phyloP scores from a whole-genome alignment of 2,329 filamentous ascomycete genomes.

The Ceratocystis albifundus region DNA sequence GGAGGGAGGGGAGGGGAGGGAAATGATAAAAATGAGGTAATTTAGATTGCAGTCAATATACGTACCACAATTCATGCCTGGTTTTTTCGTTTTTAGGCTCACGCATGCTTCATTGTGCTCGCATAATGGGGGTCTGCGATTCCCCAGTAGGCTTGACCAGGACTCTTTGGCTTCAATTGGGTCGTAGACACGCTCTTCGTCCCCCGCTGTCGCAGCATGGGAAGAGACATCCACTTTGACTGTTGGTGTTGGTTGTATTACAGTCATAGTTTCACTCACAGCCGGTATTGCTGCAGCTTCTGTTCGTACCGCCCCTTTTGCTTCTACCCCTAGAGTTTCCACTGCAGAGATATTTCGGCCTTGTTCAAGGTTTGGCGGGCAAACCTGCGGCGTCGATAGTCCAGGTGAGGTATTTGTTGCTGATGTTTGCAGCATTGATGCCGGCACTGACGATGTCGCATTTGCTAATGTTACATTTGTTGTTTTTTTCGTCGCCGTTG shows the following conservation, averaged over 20 bases:
- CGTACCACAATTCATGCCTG: slow-evolving; percentile 66
- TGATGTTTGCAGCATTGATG: too few relatives aligned
- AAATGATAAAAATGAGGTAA: neutral
- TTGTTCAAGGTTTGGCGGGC: too few relatives aligned
- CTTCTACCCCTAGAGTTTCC: neutral
- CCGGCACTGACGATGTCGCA: too few relatives aligned
- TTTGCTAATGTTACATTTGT: too few relatives aligned
- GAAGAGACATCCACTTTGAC: neutral
- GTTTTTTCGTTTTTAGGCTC: slow-evolving; percentile 72
- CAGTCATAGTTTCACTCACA: neutral
- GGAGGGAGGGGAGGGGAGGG: too few relatives aligned
- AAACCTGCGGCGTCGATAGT: too few relatives aligned
- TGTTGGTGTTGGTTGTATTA: neutral
- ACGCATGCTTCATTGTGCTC: slow-evolving; percentile 85
- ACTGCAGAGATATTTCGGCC: too few relatives aligned
- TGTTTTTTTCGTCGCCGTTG: too few relatives aligned
- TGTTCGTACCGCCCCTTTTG: neutral
- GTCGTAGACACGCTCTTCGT: slow-evolving; percentile 40
- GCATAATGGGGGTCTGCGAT: slow-evolving; percentile 62
- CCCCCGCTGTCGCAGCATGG: neutral
- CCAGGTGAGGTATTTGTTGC: too few relatives aligned
- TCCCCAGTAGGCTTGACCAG: slow-evolving; percentile 75
- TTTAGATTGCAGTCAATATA: slow-evolving; percentile 21
- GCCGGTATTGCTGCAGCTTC: neutral
- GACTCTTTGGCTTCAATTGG: slow-evolving; percentile 64